A percentile compares a stretch with the other conserved stretches of the same genome.
These are phyloP conservation scores for Skeletonema tropicum DNA, from an alignment of 108 stramenopile species.

Conservation along the genomic window DNA sequence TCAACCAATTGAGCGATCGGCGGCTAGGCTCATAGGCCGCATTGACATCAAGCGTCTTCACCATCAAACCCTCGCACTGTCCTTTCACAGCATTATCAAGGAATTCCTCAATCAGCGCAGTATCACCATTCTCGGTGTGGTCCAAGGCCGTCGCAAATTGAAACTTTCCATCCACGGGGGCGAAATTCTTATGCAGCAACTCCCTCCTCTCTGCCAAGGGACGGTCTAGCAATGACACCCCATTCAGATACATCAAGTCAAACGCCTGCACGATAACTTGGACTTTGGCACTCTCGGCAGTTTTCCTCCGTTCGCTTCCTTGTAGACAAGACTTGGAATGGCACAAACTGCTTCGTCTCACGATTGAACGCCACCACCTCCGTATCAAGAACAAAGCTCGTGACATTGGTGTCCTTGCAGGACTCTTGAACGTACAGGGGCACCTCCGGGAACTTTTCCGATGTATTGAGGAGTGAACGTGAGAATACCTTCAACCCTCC, in stretches of 20 bases:
- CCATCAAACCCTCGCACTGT: slow-evolving; percentile 99
- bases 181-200: slow-evolving; percentile 84
- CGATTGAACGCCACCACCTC: slow-evolving; percentile 97
- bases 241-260: slow-evolving; percentile 99
- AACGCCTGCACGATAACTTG: slow-evolving; percentile 98
- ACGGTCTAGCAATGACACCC: slow-evolving; percentile 81
- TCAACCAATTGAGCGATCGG: slow-evolving; percentile 98
- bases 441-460: slow-evolving; percentile 97
- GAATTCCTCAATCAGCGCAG: slow-evolving; percentile 90
- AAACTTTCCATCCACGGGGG: slow-evolving; percentile 88
- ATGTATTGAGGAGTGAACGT: slow-evolving; percentile 92
- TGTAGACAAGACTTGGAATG: slow-evolving; percentile 86
- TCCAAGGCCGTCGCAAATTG: slow-evolving; percentile 74
- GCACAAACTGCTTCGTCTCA: slow-evolving; percentile 80
- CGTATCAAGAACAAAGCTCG: slow-evolving; percentile 95
- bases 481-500: slow-evolving; percentile 93
- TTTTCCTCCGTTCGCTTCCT: slow-evolving; percentile 59
- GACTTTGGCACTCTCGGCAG: slow-evolving; percentile 90
- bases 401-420: slow-evolving; percentile 43
- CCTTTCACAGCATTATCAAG: slow-evolving; percentile 95
- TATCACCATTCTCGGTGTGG: slow-evolving; percentile 80
- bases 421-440: slow-evolving; percentile 89
- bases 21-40: slow-evolving; percentile 95
- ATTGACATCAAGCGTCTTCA: slow-evolving; percentile 95
- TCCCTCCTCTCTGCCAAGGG: slow-evolving; percentile 85